phyloP scores from a whole-genome alignment of 108 stramenopile species.

The Asterionellopsis glacialis region DNA sequence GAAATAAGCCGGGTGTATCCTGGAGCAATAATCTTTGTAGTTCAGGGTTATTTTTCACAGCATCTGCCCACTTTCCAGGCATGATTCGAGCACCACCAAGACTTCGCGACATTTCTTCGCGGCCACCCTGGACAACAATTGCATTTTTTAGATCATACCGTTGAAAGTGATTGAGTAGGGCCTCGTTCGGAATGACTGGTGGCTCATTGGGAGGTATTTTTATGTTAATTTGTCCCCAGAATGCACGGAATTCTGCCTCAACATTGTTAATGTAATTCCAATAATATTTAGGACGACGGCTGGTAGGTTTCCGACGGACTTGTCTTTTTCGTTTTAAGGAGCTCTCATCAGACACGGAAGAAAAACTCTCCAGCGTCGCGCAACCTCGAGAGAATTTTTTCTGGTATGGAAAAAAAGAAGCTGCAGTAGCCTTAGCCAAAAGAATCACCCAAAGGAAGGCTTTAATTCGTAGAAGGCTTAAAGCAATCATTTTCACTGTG shows the following conservation, averaged over 20 bases:
- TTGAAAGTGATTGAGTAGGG: constrained; percentile 46
- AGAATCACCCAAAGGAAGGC: too few species aligned
- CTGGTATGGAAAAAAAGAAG: too few species aligned
- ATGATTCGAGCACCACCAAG: constrained; percentile 36
- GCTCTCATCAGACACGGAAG: too few species aligned
- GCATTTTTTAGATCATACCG: constrained; percentile 60
- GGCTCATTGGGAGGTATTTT: constrained; percentile 18
- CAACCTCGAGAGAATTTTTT: too few species aligned
- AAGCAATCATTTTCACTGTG: too few species aligned
- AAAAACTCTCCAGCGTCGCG: too few species aligned
- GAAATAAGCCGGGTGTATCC: constrained; percentile 7
- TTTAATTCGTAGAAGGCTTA: too few species aligned
- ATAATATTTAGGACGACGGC: constrained; percentile 42
- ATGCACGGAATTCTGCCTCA: constrained; percentile 28
- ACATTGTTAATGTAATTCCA: constrained; percentile 49
- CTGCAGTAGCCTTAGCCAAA: too few species aligned
- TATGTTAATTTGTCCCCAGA: constrained; percentile 19
- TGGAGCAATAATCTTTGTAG: constrained; percentile 25
- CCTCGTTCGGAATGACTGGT: constrained; percentile 62
- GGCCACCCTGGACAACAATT: constrained; percentile 38
- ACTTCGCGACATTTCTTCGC: constrained; percentile 28
- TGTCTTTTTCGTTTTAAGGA: constrained; percentile 4
- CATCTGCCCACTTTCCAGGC: constrained; percentile 63
- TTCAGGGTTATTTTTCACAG: constrained; percentile 20
- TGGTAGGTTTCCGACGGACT: constrained; percentile 24